These are phyloP conservation scores for Iberis pinnata DNA, from an alignment of 345 rosid species.

Conservation along the genomic window DNA sequence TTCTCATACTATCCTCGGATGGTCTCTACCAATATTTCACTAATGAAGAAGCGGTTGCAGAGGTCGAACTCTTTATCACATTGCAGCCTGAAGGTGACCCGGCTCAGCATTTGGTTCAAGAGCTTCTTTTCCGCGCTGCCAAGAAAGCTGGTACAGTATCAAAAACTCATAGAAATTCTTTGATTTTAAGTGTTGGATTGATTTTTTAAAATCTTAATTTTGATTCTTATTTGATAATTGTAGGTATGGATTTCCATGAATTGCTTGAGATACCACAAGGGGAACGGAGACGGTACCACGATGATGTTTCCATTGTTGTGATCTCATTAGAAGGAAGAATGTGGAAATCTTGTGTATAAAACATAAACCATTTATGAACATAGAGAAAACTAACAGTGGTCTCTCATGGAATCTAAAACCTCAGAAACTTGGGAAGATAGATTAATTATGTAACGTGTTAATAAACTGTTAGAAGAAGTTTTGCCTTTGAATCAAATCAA, in stretches of 20 bases:
- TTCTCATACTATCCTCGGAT: slow-evolving; percentile 78
- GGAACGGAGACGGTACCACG: slow-evolving; percentile 86
- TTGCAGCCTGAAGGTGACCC: slow-evolving; percentile 98
- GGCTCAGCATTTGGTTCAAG: slow-evolving; percentile 89
- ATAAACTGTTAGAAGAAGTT: slow-evolving; percentile 29
- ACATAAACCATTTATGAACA: slow-evolving; percentile 15
- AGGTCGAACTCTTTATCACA: slow-evolving; percentile 75
- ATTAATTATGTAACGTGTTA: slow-evolving; percentile 16
- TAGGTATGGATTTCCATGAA: slow-evolving; percentile 92
- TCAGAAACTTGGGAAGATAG: background rate
- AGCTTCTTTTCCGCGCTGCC: slow-evolving; percentile 86
- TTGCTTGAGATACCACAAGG: slow-evolving; percentile 94
- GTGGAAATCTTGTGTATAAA: slow-evolving; percentile 97
- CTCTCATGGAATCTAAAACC: slow-evolving; percentile 11
- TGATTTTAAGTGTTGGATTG: no score
- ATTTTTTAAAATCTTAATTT: no score
- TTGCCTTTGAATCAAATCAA: slow-evolving; percentile 16
- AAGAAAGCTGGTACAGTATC: slow-evolving; percentile 77
- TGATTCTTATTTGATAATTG: slow-evolving; percentile 9
- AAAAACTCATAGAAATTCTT: background rate
- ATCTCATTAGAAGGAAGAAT: slow-evolving; percentile 93
- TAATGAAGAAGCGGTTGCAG: slow-evolving; percentile 85
- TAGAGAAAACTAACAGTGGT: slow-evolving; percentile 17
- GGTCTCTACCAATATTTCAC: slow-evolving; percentile 94
- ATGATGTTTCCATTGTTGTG: slow-evolving; percentile 80